Base-by-base conservation (phyloP, 2,329 filamentous ascomycete species). In the Hirsutella thompsonii region DNA sequence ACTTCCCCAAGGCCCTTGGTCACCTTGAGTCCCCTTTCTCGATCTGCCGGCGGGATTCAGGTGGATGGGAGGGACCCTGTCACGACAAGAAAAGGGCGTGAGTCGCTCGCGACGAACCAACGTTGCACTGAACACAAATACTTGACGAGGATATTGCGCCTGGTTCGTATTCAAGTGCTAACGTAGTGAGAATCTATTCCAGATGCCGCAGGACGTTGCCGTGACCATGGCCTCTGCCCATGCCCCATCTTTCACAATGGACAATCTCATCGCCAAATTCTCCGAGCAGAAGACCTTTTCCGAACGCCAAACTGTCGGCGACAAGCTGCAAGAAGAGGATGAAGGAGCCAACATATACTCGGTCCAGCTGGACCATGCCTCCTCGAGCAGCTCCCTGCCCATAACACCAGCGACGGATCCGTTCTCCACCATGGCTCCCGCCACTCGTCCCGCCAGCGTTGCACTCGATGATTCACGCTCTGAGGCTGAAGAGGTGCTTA, bases 221-320 rank as follows among this genome's bases (percentile, higher is more conserved):
- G 23, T 11, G 11, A 26, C 23, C 11, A 6, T 26, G 49, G 68
- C 72, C 28, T 36, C 56, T 9, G 54, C 52, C 5, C 46, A 56
- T 10, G 46, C 54, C 37, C 68, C 71, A 33, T 47, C 60, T 23
- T 72, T 68, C 42, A 68, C 71, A 8, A 77, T 89, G 68, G 84
- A 92, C 52, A 79, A 79, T 44, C 74, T 88, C 39, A 66, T 88
- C 47, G 76, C 81, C 42, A 83, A 80, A 55, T 69, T 90, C 37
- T 76, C 76, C n/a, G 79, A 88, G 57, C 81, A 87, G 52, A 76
- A 81, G 52, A 65, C 66, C 35, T 57, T 69, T n/a, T 60, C 81
- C 38, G 67, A 67, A 39, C 70, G 76, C 57, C 76, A 82, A 53
- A 73, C 71, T 45, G 67, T 74, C 43, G 66, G 67, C 40, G 55